Conservation (phyloP, 331 rosid species). For the Spiraea crenata region DNA sequence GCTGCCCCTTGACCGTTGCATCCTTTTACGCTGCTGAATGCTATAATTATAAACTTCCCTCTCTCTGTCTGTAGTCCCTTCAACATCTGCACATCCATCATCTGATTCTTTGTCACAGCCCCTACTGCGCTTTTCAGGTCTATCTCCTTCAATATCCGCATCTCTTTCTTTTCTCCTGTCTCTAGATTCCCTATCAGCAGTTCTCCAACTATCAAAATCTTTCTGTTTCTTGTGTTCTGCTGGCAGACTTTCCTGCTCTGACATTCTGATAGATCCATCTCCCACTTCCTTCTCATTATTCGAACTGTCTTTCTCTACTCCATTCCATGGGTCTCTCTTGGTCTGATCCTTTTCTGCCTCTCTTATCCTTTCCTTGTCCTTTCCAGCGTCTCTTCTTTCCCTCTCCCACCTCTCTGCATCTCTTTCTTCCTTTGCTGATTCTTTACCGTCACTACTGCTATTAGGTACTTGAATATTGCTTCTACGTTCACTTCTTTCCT, state of each 20-base stretch:
- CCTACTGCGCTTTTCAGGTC: conserved; percentile 63
- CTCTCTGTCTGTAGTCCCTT: conserved; percentile 66
- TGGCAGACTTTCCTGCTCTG: conserved; percentile 50
- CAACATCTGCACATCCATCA: conserved; percentile 71
- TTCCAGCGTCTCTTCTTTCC: conserved; percentile 66
- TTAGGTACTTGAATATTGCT: conserved; percentile 51
- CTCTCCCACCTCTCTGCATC: conserved; percentile 70
- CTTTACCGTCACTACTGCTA: conserved; percentile 58
- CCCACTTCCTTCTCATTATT: conserved; percentile 67
- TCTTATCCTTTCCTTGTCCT: conserved; percentile 63
- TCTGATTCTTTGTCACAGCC: conserved; percentile 69
- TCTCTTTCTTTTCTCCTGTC: conserved; percentile 84
- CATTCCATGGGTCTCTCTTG: conserved; percentile 68
- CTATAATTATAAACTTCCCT: conserved; percentile 65
- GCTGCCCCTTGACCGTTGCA: conserved; percentile 82
- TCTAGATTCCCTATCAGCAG: conserved; percentile 65
- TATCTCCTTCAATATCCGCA: conserved; percentile 61
- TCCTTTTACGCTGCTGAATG: conserved; percentile 85
- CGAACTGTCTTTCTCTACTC: conserved; percentile 56
- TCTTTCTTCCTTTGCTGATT: conserved; percentile 68
- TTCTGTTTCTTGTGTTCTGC: conserved; percentile 73
- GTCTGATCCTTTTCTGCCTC: conserved; percentile 67
- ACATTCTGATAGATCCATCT: conserved; percentile 52
- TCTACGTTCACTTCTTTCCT: conserved; percentile 78
- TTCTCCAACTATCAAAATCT: conserved; percentile 71